Percentiles rank a stretch among this genome's conserved stretches.
These are phyloP conservation scores for Lentinula aciculospora DNA, from an alignment of 768 basidiomycete species.

Conservation along the genomic window DNA sequence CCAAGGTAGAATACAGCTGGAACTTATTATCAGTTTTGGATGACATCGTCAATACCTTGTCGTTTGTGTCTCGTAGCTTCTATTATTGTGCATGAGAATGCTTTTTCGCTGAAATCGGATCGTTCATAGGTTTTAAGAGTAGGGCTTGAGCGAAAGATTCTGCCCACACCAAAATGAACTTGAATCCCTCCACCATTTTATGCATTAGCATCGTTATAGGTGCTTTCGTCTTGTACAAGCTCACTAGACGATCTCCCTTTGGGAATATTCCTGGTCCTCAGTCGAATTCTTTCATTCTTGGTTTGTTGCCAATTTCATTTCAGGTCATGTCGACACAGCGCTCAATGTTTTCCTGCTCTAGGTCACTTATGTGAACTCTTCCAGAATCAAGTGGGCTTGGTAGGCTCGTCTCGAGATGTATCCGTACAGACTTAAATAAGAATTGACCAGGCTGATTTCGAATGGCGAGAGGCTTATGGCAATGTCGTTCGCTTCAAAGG, in stretches of 20 bases:
- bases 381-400: conserved; percentile 5
- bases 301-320: neutral
- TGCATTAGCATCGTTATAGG: neutral
- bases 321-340: neutral
- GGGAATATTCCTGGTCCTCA: conserved; percentile 6
- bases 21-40: too few species aligned
- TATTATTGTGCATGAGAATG: too few species aligned
- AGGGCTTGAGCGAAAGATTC: too few species aligned
- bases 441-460: neutral
- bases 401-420: neutral
- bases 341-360: neutral
- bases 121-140: too few species aligned
- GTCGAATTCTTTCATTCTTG: neutral
- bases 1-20: neutral
- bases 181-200: neutral
- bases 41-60: too few species aligned
- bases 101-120: too few species aligned
- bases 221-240: neutral
- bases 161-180: neutral
- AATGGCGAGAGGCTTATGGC: conserved; percentile 7
- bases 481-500: conserved; percentile 3
- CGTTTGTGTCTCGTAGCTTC: too few species aligned
- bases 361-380: conserved; percentile 6
- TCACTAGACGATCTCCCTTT: neutral
- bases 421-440: neutral